These are phyloP conservation scores for Pelargonium fulgidum DNA, from an alignment of 441 rosid species.

Conservation along the genomic window DNA sequence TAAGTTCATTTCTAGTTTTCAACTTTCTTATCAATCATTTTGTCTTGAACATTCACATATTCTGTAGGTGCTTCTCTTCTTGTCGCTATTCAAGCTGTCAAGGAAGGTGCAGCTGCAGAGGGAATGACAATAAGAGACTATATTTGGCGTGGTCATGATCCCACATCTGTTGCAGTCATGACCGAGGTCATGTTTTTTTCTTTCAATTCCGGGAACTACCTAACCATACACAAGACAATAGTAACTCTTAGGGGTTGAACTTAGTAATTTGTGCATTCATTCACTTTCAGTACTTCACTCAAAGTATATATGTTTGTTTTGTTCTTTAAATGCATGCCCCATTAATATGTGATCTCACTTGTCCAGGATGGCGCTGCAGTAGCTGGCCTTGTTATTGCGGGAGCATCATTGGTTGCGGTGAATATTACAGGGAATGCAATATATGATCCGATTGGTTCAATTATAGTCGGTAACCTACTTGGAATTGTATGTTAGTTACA, in stretches of 20 bases:
- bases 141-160: slow-evolving; percentile 99
- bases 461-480: slow-evolving; percentile 84
- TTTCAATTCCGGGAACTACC: background rate
- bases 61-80: slow-evolving; percentile 80
- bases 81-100: slow-evolving; percentile 95
- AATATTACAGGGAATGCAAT: slow-evolving; percentile 82
- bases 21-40: background rate
- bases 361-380: slow-evolving; percentile 98
- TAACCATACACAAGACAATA: no score
- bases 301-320: background rate
- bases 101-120: slow-evolving; percentile 93
- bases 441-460: slow-evolving; percentile 93
- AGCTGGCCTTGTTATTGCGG: slow-evolving; percentile 88
- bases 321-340: background rate
- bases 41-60: slow-evolving; percentile 8
- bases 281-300: background rate
- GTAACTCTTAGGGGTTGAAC: background rate
- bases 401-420: slow-evolving; percentile 85
- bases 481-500: slow-evolving; percentile 59
- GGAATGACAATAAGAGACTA: slow-evolving; percentile 91
- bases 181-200: slow-evolving; percentile 61
- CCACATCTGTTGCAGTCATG: slow-evolving; percentile 98
- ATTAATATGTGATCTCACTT: slow-evolving; percentile 13
- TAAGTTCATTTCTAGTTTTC: background rate
- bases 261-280: background rate